Evolutionary conservation across 139 green algal genomes (phyloP), one percentile per base, ranked within the genome.

Genomic region (Micractinium conductrix): DNA sequence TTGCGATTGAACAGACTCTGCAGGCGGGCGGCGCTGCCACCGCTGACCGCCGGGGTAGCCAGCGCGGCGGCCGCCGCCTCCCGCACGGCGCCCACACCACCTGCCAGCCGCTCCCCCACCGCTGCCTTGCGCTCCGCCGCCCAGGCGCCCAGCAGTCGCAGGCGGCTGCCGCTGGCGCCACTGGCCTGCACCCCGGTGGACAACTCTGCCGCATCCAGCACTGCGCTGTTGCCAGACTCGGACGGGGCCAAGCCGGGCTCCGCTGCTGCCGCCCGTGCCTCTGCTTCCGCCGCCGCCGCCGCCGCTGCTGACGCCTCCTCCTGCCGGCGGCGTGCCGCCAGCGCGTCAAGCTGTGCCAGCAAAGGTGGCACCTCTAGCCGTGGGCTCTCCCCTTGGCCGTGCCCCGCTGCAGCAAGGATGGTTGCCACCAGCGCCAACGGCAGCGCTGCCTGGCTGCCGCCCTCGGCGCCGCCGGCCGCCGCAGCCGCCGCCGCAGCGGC

Each of bases 341-440:
- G 26, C 44, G 90, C 74, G 68, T 91, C 85, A 62, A 91, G 85
- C 80, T 91, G n/a, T 7, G 72, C 42, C 70, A 91, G 70, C 81
- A 84, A 48, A 10, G 80, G 70, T 1, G 74, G 53, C n/a, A 85
- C 87, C 80, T 91, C 85, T 68, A 83, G 40, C 44, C 45, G 44
- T 0, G 58, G 55, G 40, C 76, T 72, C 40, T 80, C 48, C 22
- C n/a, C 53, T 16, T 62, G 53, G 16, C 12, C 9, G 8, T 37
- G 53, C 28, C 58, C 73, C 24, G 42, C 38, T 4, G 42, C 85
- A 21, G 87, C 89, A 68, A 94, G 71, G 35, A 97, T 90, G 40
- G 93, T 90, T 2, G 85, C 83, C 68, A 97, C 84, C 55, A 97
- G 81, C 35, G 93, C 88, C 70, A 96, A 79, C 7, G 91, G 89